Conservation (phyloP, 2,329 filamentous ascomycete genomes). For the Herpomyces periplanetae region DNA sequence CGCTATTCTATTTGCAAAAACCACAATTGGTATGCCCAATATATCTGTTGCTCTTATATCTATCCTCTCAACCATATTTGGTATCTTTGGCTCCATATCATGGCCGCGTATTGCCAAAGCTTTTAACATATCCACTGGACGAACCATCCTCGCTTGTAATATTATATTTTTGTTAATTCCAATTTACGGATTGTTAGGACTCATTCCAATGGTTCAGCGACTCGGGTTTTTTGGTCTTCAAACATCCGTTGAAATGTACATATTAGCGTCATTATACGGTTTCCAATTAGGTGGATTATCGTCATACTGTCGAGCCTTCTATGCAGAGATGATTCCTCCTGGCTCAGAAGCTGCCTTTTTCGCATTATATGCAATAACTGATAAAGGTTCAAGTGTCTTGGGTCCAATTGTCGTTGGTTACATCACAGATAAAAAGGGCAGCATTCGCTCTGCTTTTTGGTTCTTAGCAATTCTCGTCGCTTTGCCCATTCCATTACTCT, state of each 20-base stretch:
- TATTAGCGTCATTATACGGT: slow-evolving; percentile 56
- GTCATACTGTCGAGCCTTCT: slow-evolving; percentile 64
- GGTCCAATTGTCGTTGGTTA: slow-evolving; percentile 70
- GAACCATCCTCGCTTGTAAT: slow-evolving; percentile 75
- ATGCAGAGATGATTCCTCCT: slow-evolving; percentile 65
- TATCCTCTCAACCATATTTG: slow-evolving; percentile 48
- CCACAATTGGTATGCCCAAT: slow-evolving; percentile 51
- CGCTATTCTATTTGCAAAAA: slow-evolving; percentile 81
- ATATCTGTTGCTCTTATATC: slow-evolving; percentile 68
- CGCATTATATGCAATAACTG: slow-evolving; percentile 79
- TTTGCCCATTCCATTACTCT: slow-evolving; percentile 45
- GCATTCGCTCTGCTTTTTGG: slow-evolving; percentile 57
- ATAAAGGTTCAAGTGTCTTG: slow-evolving; percentile 78
- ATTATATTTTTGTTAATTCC: slow-evolving; percentile 67
- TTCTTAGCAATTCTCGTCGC: slow-evolving; percentile 59
- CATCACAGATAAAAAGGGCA: slow-evolving; percentile 48
- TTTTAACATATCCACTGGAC: slow-evolving; percentile 29
- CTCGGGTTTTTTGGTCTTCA: slow-evolving; percentile 54
- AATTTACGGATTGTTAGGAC: slow-evolving; percentile 55
- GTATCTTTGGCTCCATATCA: slow-evolving; percentile 51
- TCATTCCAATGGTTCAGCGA: slow-evolving; percentile 32
- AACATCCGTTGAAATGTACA: slow-evolving; percentile 86
- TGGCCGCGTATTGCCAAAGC: slow-evolving; percentile 42
- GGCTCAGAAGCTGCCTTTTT: slow-evolving; percentile 89
- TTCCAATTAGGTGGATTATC: slow-evolving; percentile 73